Evolutionary conservation across 345 rosid species (phyloP), one percentile per base, ranked within the genome.

Genomic region (Eucalyptus decipiens): DNA sequence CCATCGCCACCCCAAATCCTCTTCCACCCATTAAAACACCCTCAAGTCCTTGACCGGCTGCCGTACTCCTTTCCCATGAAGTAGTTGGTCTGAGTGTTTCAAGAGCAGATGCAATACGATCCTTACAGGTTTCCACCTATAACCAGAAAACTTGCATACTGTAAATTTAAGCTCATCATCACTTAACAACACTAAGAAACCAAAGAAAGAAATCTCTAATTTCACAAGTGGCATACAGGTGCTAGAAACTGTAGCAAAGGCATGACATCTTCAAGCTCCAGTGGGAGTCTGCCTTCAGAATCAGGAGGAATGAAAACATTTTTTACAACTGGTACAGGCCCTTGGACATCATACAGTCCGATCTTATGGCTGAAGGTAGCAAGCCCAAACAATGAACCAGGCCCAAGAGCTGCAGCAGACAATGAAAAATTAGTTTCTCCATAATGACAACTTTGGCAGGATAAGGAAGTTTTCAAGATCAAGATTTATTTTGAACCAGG

Each of bases 1-100:
- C 99, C 99, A 98, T 95, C 90, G 99, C 99, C 85, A 92, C 94
- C 88, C 99, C 99, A 93, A 98, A 97, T 83, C 99, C 99, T 90
- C 99, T 94, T 76, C 99, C 99, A 48, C 99, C 99, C 97, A 98
- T 95, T 92, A 96, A 90, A 88, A 98, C 97, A 80, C 98, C 96
- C 89, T 96, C 99, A 48, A 96, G 54, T 80, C 95, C 96, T 91
- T 95, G 98, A 88, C 95, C 95, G 80, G 95, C 94, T 89, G 95
- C 97, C 26, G 99, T 86, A 72, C 95, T 93, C 93, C 99, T 96
- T 92, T 96, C 99, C 99, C 99, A 98, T 56, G 99, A 95, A 90
- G 96, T 96, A 88, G 96, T 95, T 87, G 99, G 99, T 90, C 98
- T 95, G 48, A 98, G 98, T 40, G 98, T 97, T 93, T 98, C 99